Conservation (phyloP, 2,329 filamentous ascomycete genomes). For the Hirsutella minnesotensis region DNA sequence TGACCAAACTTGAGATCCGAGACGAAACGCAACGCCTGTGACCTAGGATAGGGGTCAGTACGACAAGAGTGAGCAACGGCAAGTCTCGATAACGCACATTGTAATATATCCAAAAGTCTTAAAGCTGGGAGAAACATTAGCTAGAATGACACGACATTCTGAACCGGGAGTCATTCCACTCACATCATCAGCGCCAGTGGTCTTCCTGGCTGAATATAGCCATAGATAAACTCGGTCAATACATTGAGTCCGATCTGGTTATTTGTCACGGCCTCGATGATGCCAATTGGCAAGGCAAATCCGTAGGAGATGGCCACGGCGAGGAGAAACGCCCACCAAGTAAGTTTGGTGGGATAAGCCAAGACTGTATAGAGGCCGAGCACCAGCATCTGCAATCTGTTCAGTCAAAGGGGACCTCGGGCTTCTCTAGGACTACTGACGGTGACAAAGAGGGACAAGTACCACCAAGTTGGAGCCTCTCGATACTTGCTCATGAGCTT, state of each 20-base stretch:
- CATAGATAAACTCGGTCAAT: constrained; percentile 61
- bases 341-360: constrained; percentile 53
- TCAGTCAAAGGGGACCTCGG: neutral
- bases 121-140: constrained; percentile 27
- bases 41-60: constrained; percentile 16
- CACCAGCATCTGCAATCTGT: constrained; percentile 31
- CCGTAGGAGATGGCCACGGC: constrained; percentile 50
- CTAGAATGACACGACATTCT: no score
- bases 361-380: constrained; percentile 43
- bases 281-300: constrained; percentile 56
- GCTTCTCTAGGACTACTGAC: constrained; percentile 24
- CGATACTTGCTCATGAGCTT: constrained; percentile 51
- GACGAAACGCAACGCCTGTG: constrained; percentile 52
- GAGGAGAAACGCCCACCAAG: constrained; percentile 63
- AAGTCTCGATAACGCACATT: constrained; percentile 24
- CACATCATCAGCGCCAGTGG: constrained; percentile 65
- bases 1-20: constrained; percentile 59
- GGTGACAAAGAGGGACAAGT: constrained; percentile 41
- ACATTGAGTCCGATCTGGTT: constrained; percentile 65
- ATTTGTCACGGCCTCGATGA: constrained; percentile 59
- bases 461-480: constrained; percentile 54
- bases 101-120: constrained; percentile 53
- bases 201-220: constrained; percentile 62
- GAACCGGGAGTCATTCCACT: constrained; percentile 8
- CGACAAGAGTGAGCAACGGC: neutral